Evolutionary conservation across 2,329 filamentous ascomycete species (phyloP).

Genomic region (Daldinia eschscholtzii): DNA sequence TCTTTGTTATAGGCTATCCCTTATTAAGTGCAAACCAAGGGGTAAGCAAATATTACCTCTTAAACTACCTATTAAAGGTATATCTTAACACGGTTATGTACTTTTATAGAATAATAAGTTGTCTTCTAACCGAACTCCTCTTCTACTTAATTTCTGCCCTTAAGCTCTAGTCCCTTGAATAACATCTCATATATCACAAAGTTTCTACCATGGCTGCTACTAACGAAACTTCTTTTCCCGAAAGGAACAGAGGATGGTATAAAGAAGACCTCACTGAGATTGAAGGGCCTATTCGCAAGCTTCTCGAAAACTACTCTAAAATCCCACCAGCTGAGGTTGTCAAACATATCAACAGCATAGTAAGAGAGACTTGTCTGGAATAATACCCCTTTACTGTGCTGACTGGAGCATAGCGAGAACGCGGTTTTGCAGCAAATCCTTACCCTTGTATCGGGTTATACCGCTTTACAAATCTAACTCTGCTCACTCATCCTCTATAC

Average conservation of each 20-base stretch:
- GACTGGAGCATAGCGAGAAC: constrained; percentile 33
- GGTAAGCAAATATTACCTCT: too few species aligned
- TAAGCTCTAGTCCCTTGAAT: background rate
- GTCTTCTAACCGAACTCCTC: background rate
- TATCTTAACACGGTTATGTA: too few species aligned
- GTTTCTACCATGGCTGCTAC: constrained; percentile 38
- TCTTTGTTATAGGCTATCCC: too few species aligned
- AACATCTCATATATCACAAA: background rate
- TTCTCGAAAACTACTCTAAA: constrained; percentile 44
- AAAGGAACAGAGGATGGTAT: constrained; percentile 43
- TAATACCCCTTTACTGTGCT: background rate
- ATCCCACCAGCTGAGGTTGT: constrained; percentile 39
- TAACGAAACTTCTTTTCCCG: constrained; percentile 34
- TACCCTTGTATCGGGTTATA: constrained; percentile 44
- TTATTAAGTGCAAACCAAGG: too few species aligned
- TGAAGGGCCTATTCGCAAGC: constrained; percentile 38
- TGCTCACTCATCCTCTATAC: constrained; percentile 35
- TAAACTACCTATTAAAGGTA: too few species aligned
- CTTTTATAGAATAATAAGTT: too few species aligned
- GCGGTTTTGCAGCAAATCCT: constrained; percentile 37
- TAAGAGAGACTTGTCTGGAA: constrained; percentile 18
- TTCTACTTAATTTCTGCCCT: background rate
- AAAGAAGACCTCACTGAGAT: constrained; percentile 38
- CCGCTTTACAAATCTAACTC: constrained; percentile 40
- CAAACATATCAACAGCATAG: constrained; percentile 41